Base-by-base conservation (phyloP, 1,139 yeast species). In the Candida freyschussii region DNA sequence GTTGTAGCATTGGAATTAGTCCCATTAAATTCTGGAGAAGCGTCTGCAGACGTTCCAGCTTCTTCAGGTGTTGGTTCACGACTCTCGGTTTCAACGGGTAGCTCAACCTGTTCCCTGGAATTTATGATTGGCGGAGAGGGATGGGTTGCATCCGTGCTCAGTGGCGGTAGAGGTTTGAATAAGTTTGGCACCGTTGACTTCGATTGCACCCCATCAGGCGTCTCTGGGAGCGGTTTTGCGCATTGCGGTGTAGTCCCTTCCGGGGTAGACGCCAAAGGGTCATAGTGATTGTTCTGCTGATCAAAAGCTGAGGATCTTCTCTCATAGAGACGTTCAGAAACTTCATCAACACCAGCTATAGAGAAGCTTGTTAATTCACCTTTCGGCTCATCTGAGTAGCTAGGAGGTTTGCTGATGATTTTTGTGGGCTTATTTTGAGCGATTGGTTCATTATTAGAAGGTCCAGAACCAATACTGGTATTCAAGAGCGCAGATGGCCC, bases 401-500 rank as follows among this genome's bases (percentile, higher is more conserved):
- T 45, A 33, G 54, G 54, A 17, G 53, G 52, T 5, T 35, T 34
- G 15, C 37, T 43, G 21, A 39, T 37, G 15, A 37, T 20, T 22
- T 40, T 24, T 4, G 40, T 26, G 13, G 40, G 34, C 27, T 29
- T 37, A 8, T 15, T 12, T 16, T 17, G 24, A n/a, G 28, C 26
- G 8, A 29, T 11, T 7, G 23, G 7, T n/a, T 23, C 17, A 6
- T 16, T 22, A 10, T 17, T 14, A 16, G 21, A 5, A 18, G 36
- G 24, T 24, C 30, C 28, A 15, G 26, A 10, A 12, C 20, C 18
- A 16, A 18, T 5, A 16, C 24, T 11, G 28, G 22, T 25, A 20
- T 16, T 27, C 23, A 50, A 29, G 18, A 51, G 27, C 2, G 53
- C 53, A 17, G 50, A 41, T 11, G 63, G 62, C 1, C 85, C 85